Percentiles rank a stretch among this genome's conserved stretches.
Evolutionary conservation across 2,329 filamentous ascomycete species (phyloP).

Genomic region (Fusarium anguioides): DNA sequence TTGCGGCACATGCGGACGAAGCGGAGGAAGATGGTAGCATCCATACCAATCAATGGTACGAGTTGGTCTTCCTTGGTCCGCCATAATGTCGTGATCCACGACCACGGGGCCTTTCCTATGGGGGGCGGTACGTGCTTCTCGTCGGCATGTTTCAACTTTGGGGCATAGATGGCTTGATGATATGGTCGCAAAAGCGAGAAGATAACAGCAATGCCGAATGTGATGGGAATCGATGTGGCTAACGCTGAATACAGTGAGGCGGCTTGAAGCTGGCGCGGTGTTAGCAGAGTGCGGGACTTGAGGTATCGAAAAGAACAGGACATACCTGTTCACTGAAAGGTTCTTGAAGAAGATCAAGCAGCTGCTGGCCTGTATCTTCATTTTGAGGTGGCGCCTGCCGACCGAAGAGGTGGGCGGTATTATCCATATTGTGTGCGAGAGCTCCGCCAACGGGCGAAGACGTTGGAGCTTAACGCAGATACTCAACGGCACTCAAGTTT

Average conservation of each 20-base stretch:
- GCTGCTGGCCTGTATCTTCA: constrained; percentile 54
- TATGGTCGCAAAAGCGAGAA: constrained; percentile 94
- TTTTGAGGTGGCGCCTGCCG: constrained; percentile 15
- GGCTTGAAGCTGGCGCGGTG: constrained; percentile 38
- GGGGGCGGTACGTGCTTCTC: constrained; percentile 88
- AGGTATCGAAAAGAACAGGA: not conserved
- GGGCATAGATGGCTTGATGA: constrained; percentile 92
- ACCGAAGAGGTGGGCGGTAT: constrained; percentile 18
- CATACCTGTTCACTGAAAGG: constrained; percentile 62
- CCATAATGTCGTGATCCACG: constrained; percentile 85
- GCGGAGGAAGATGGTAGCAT: constrained; percentile 90
- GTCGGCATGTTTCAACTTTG: constrained; percentile 92
- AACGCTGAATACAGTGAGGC: constrained; percentile 80
- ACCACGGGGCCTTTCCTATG: constrained; percentile 85
- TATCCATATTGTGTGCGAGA: constrained; percentile 42
- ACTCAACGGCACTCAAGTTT: not conserved
- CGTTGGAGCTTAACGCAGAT: constrained; percentile 23
- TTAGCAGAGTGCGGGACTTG: constrained; percentile 9
- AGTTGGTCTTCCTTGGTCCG: constrained; percentile 81
- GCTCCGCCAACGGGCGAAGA: constrained; percentile 43
- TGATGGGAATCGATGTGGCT: constrained; percentile 81
- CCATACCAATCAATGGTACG: constrained; percentile 86
- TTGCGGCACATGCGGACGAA: constrained; percentile 93
- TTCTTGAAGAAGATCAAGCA: constrained; percentile 61
- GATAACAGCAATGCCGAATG: constrained; percentile 76